Conservation (phyloP, 2,329 filamentous ascomycete genomes). For the Metarhizium guizhouense region DNA sequence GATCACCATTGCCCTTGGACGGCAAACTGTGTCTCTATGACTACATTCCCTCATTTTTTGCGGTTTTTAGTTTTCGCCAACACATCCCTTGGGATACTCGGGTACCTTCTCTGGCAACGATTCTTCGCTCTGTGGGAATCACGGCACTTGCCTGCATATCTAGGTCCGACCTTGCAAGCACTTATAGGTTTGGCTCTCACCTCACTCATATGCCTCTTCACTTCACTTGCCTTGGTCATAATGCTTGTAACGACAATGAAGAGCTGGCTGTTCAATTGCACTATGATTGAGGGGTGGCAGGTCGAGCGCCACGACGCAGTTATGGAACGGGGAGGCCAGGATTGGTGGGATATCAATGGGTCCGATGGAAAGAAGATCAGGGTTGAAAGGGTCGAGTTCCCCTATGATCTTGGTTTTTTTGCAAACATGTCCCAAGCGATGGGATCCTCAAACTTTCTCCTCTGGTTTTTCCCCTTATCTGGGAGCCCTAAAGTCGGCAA, state of each 20-base stretch:
- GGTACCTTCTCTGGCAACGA: conserved; percentile 51
- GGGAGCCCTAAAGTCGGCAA: conserved; percentile 35
- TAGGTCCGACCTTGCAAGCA: conserved; percentile 55
- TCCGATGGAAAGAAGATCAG: conserved; percentile 32
- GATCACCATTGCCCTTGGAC: conserved; percentile 87
- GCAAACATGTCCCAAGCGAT: conserved; percentile 67
- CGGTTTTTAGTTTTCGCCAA: conserved; percentile 69
- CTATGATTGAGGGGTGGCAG: conserved; percentile 77
- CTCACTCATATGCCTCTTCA: conserved; percentile 46
- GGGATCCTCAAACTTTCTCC: conserved; percentile 55
- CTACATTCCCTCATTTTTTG: conserved; percentile 73
- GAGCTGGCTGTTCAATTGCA: conserved; percentile 59
- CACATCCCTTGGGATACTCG: conserved; percentile 52
- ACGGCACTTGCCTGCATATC: conserved; percentile 62
- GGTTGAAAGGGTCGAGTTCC: conserved; percentile 63
- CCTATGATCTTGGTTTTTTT: conserved; percentile 72
- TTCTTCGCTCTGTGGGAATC: conserved; percentile 52
- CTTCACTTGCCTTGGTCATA: conserved; percentile 53
- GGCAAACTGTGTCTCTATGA: conserved; percentile 71
- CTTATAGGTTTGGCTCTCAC: conserved; percentile 55
- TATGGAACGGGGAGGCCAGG: conserved; percentile 36
- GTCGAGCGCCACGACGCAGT: conserved; percentile 53
- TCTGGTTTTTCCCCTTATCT: conserved; percentile 64
- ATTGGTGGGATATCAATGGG: conserved; percentile 32
- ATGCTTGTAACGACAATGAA: conserved; percentile 55